Conservation (phyloP, 805 yeast genomes). For the Candida hungchunana region DNA sequence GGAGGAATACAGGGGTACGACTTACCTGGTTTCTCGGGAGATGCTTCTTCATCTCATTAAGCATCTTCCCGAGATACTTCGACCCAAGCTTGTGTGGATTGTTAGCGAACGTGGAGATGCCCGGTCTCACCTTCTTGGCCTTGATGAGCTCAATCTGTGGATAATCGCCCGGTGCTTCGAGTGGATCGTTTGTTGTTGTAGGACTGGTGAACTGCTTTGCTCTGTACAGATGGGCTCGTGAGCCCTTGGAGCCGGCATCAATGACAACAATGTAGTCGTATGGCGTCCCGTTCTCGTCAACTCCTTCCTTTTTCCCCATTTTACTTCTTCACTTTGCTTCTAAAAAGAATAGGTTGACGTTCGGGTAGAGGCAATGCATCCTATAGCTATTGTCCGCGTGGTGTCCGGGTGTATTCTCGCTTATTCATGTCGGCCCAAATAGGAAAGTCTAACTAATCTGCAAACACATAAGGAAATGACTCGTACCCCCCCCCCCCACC, state of each 20-base stretch:
- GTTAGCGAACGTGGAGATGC: conserved; percentile 47
- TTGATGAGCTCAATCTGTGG: conserved; percentile 18
- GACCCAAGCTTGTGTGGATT: conserved; percentile 48
- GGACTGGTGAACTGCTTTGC: conserved; percentile 11
- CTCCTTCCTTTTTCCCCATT: no score
- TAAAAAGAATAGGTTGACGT: no score
- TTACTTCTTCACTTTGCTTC: no score
- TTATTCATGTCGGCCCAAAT: no score
- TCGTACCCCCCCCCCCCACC: no score
- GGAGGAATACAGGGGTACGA: conserved; percentile 64
- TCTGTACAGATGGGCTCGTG: conserved; percentile 54
- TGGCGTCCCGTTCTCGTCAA: conserved; percentile 41
- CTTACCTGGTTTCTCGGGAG: conserved; percentile 57
- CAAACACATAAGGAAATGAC: no score
- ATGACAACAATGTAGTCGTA: conserved; percentile 57
- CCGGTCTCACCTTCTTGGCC: conserved; percentile 41
- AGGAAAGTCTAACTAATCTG: no score
- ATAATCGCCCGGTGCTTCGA: conserved; percentile 5
- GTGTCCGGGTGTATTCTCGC: no score
- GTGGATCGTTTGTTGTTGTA: conserved; percentile 1
- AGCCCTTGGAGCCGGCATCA: conserved; percentile 66
- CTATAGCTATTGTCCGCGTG: no score
- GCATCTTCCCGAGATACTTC: conserved; percentile 45
- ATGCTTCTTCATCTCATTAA: conserved; percentile 42
- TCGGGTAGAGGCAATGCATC: no score